Percentiles rank a stretch among this genome's conserved stretches.
Conservation (phyloP, 202 grass and related monocot species). For the Thinopyrum obtusiflorum region DNA sequence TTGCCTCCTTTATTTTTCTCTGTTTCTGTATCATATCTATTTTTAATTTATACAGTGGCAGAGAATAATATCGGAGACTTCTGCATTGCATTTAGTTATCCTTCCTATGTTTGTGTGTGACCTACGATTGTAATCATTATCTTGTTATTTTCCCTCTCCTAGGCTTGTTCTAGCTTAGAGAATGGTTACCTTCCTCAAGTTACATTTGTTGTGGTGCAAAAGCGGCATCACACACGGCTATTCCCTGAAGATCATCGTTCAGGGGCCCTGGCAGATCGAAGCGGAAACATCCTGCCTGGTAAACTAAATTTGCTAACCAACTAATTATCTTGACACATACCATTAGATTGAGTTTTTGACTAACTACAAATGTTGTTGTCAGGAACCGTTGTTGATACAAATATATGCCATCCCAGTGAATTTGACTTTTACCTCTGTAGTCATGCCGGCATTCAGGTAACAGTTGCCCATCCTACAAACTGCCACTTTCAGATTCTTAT, state of each 20-base stretch:
- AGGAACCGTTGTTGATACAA: constrained; percentile 75
- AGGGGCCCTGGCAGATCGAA: constrained; percentile 43
- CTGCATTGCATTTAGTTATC: not conserved
- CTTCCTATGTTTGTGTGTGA: too few species aligned
- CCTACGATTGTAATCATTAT: too few species aligned
- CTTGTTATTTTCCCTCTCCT: not conserved
- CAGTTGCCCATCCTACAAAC: not conserved
- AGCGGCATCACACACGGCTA: constrained; percentile 71
- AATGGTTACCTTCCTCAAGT: constrained; percentile 46
- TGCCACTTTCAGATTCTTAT: not conserved
- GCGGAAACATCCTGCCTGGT: constrained; percentile 83
- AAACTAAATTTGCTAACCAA: not conserved
- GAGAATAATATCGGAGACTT: not conserved
- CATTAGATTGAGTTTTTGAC: not conserved
- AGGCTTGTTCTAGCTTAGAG: constrained; percentile 61
- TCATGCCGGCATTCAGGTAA: constrained; percentile 70
- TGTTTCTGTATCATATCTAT: not conserved
- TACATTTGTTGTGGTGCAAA: constrained; percentile 88
- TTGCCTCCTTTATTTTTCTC: not conserved
- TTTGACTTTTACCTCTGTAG: constrained; percentile 87
- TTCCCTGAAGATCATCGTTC: constrained; percentile 57
- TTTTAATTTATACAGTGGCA: not conserved
- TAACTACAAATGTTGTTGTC: not conserved
- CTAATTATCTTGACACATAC: not conserved
- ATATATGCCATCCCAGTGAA: constrained; percentile 77